Evolutionary conservation across 352 stramenopile genomes (phyloP), one percentile per base, ranked within the genome.

Genomic region (Pythium periplocum): DNA sequence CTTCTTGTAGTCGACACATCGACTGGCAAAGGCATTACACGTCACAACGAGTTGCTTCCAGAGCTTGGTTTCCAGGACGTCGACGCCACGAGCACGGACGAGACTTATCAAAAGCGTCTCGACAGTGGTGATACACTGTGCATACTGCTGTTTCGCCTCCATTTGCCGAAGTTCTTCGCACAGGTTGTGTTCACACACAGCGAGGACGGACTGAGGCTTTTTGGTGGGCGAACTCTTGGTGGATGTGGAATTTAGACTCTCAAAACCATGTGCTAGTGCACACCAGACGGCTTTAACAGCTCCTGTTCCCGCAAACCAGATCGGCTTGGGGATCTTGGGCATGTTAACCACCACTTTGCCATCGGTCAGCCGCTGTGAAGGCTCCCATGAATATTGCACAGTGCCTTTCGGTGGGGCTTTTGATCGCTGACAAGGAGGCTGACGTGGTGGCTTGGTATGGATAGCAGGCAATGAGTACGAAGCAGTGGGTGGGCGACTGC

Each of bases 31-130:
- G 4, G 86, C 86, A 46, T 90, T 96, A 63, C 81, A 86, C 7
- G 86, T 93, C n/a, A 97, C 75, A 1, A 96, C 78, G 8, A 97
- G 73, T 62, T 98, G 91, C 37, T 90, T 83, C 87, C 89, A 97
- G 2, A 97, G 69, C 51, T 88, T 86, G 4, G 55, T 66, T 32
- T 83, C 76, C 12, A 91, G 62, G 4, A 86, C 62, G 7, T 67
- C 66, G n/a, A 76, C 70, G 26, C 70, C 66, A 26, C 73, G 67
- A 1, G 76, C 72, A 11, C 80, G 81, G 8, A 93, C 68, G 30
- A 90, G 73, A 2, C 74, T 73, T 12, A 83, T 78, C 4, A 97
- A 60, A 1, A 94, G 55, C 30, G 77, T 76, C 53, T 96, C 83
- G 7, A 96, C 66, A 1, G 73, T 78, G 0, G 78, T 73, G 32